Base-by-base conservation (phyloP, 1,284 basidiomycete genomes). In the Dichomitus squalens region DNA sequence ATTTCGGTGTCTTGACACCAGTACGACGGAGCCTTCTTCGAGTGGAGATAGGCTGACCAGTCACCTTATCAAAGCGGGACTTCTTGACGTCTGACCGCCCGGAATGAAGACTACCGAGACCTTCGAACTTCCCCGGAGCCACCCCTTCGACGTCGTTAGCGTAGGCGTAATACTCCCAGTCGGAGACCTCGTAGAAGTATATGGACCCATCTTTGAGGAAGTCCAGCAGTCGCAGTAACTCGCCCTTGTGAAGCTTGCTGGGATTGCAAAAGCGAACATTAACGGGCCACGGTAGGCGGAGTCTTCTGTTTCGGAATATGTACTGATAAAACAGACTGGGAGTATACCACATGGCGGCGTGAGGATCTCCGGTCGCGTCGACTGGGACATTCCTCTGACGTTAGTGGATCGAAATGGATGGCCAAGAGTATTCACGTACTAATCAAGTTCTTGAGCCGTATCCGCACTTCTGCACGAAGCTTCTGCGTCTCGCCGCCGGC, bases 1-100 rank as follows among this genome's bases (percentile, higher is more conserved):
- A 34, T 21, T 54, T 54, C 3, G 44, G 44, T 14, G 44, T 54
- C 36, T 33, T 54, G 4, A 44, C 27, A 2, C 52, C 52, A 20
- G 20, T 20, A 27, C 23, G 25, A 12, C 35, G 34, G 20, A 54
- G 36, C 52, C 31, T 54, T 14, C 38, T 35, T 9, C 20, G 27
- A 18, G 18, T n/a, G 4, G 46, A 54, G 21, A 48, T 23, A 4
- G 46, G 52, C 46, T 48, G 6, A 6, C 52, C 52, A 2, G 52
- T 54, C 36, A 33, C 11, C 25, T 39, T 25, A 20, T 54, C 27
- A 29, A 54, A 54, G 2, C 52, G 52, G 2, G 52, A 54, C 38
- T 54, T 54, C 29, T 54, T 54, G 36, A 25, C 40, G 29, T 54
- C 52, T 9, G 31, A 20, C 16, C 52, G 43, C 36, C 52, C 52